Evolutionary conservation across 78 protist species (phyloP).

Genomic region (Speleostelium caveatum): DNA sequence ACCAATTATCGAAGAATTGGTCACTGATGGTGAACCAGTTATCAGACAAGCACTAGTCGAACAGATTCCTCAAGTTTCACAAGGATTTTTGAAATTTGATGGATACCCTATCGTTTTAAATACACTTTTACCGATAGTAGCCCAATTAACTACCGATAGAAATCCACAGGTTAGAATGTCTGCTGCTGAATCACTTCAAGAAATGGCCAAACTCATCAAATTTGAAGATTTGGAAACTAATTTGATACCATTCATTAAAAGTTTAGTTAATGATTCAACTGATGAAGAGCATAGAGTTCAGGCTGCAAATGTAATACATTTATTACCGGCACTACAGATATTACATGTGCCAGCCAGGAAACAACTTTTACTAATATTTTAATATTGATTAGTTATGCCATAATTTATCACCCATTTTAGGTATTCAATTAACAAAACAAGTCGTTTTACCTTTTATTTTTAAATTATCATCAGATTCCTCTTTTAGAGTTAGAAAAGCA

Average conservation of each 20-base stretch:
- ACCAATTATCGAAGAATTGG: constrained; percentile 21
- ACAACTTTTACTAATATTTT: neutral
- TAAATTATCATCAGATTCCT: constrained; percentile 51
- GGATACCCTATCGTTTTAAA: constrained; percentile 23
- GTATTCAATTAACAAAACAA: constrained; percentile 35
- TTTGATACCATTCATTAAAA: constrained; percentile 52
- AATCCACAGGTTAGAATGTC: constrained; percentile 79
- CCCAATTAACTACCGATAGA: constrained; percentile 70
- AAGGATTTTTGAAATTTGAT: constrained; percentile 13
- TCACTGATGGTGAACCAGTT: constrained; percentile 59
- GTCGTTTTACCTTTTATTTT: constrained; percentile 53
- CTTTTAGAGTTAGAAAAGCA: constrained; percentile 80
- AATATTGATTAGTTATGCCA: constrained; percentile 21
- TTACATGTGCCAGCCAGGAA: neutral
- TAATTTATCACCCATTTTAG: constrained; percentile 65
- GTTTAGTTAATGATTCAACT: constrained; percentile 73
- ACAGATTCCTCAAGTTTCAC: constrained; percentile 40
- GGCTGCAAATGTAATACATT: constrained; percentile 83
- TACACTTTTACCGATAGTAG: constrained; percentile 63
- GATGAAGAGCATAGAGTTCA: constrained; percentile 80
- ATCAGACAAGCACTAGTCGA: constrained; percentile 80
- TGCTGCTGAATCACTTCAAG: constrained; percentile 68
- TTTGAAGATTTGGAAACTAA: constrained; percentile 45
- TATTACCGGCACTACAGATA: neutral
- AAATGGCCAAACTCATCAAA: constrained; percentile 62